Evolutionary conservation across 2,329 filamentous ascomycete species (phyloP).

Genomic region (Cadophora luteo-olivacea): DNA sequence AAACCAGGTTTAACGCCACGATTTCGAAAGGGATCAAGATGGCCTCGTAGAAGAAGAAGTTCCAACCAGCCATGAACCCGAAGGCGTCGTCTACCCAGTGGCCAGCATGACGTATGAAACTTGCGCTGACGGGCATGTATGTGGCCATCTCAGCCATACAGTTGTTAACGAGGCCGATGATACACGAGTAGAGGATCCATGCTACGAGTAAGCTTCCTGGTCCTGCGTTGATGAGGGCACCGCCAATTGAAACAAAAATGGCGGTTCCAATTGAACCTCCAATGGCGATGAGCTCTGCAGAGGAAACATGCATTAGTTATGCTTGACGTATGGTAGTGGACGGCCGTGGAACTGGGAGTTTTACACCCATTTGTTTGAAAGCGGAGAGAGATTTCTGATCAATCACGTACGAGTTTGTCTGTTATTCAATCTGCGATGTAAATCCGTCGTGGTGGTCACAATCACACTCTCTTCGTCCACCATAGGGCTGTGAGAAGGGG

Average conservation of each 20-base stretch:
- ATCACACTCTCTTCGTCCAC: constrained; percentile 8
- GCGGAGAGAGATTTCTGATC: background rate
- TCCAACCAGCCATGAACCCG: constrained; percentile 21
- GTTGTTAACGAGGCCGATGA: constrained; percentile 19
- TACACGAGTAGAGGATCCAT: constrained; percentile 14
- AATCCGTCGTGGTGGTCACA: constrained; percentile 11
- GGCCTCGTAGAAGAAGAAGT: constrained; percentile 20
- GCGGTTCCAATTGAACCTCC: constrained; percentile 21
- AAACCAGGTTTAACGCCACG: constrained; percentile 17
- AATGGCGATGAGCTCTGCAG: constrained; percentile 16
- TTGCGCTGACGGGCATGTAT: constrained; percentile 20
- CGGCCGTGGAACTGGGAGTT: background rate
- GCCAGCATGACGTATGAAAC: constrained; percentile 17
- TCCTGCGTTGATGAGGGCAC: constrained; percentile 16
- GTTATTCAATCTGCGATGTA: constrained; percentile 9
- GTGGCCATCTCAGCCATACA: constrained; percentile 39
- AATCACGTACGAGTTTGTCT: constrained; percentile 11
- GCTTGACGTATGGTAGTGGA: background rate
- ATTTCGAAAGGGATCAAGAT: constrained; percentile 41
- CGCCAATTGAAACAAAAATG: constrained; percentile 20
- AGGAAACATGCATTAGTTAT: background rate
- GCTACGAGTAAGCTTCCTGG: constrained; percentile 16
- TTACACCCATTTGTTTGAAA: background rate
- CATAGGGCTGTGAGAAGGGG: background rate
- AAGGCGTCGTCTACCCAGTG: constrained; percentile 22